Percentiles rank a stretch among this genome's conserved stretches.
Evolutionary conservation across 1,284 basidiomycete species (phyloP).

Genomic region (Sutorius eximius): DNA sequence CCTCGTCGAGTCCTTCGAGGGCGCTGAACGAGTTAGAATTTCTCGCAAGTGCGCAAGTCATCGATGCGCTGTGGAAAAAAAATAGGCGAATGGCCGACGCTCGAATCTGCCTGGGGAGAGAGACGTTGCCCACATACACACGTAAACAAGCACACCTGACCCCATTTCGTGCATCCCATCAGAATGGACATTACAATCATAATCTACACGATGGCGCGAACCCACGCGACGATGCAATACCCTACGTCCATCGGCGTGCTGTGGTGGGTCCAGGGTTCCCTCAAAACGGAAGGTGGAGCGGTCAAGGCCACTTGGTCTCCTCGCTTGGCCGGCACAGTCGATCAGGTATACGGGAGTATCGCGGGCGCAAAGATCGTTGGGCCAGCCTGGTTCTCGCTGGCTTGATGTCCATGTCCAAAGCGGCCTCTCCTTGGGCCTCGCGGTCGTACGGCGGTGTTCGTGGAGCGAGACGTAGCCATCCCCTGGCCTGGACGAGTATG

Average conservation of each 20-base stretch:
- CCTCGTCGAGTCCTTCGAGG: neutral
- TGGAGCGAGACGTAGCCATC: constrained; percentile 8
- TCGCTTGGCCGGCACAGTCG: constrained; percentile 25
- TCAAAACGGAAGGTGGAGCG: neutral
- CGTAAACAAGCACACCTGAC: too few relatives aligned
- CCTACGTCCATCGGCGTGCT: neutral
- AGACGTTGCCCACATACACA: too few relatives aligned
- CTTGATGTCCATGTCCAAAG: constrained; percentile 7
- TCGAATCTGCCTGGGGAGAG: neutral
- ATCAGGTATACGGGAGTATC: constrained; percentile 30
- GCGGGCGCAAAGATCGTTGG: constrained; percentile 14
- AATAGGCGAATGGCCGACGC: neutral
- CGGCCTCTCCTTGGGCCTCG: neutral
- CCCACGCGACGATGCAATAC: neutral
- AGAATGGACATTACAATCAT: too few relatives aligned
- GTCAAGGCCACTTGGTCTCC: constrained; percentile 20
- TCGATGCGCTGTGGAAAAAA: constrained; percentile 9
- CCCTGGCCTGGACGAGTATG: constrained; percentile 21
- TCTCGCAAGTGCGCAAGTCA: constrained; percentile 1
- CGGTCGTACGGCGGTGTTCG: neutral
- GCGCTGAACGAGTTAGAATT: constrained; percentile 6
- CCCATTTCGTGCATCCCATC: too few relatives aligned
- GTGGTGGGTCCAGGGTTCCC: constrained; percentile 11
- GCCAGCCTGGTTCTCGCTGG: constrained; percentile 1
- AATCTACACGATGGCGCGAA: neutral